Base-by-base conservation (phyloP, 2,329 filamentous ascomycete genomes). In the Aspergillus candidus region DNA sequence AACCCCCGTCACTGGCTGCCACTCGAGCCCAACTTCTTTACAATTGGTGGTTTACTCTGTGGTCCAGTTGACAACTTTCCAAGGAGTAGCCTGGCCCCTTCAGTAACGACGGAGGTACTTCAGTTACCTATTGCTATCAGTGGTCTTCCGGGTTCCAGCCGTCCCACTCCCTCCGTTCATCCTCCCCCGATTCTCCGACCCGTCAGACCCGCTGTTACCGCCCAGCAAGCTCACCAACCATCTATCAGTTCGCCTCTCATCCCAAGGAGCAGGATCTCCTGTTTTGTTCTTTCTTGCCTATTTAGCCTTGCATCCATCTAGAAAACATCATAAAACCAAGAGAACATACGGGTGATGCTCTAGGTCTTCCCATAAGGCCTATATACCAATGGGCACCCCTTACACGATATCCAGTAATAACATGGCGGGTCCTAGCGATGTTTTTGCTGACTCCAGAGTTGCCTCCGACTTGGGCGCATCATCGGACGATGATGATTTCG, bases 401-500 rank as follows among this genome's bases (percentile, higher is more conserved):
- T 34, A 44, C 32, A 34, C 44, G 39, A 32, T 38, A 22, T 44
- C 45, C 38, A 33, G 32, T 43, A 41, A 27, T 30, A 44, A 41
- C 31, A 63, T 64, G 61, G 54, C 59, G 37, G 54, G 51, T 22
- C 41, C 52, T 42, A 53, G 53, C 43, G 48, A 42, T 44, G 46
- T 54, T 35, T 54, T 53, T 50, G 44, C 54, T 35, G 53, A 55
- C 47, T 52, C 53, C 43, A 53, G 50, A 40, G 45, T 54, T 30
- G 51, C 44, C 43, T 50, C 57, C 40, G 56, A 61, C 43, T 38
- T 51, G 12, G 52, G 41, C 14, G 42, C 49, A 39, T 52, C 56
- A 11, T 61, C 59, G 6, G 62, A 63, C 35, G 62, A 62, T 18
- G 59, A 63, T 27, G 58, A 56, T 30, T 54, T 58, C 32, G 46